A percentile compares a stretch with the other conserved stretches of the same genome.
These are phyloP conservation scores for Neonectria hederae DNA, from an alignment of 2,329 filamentous ascomycete genomes.

Conservation along the genomic window DNA sequence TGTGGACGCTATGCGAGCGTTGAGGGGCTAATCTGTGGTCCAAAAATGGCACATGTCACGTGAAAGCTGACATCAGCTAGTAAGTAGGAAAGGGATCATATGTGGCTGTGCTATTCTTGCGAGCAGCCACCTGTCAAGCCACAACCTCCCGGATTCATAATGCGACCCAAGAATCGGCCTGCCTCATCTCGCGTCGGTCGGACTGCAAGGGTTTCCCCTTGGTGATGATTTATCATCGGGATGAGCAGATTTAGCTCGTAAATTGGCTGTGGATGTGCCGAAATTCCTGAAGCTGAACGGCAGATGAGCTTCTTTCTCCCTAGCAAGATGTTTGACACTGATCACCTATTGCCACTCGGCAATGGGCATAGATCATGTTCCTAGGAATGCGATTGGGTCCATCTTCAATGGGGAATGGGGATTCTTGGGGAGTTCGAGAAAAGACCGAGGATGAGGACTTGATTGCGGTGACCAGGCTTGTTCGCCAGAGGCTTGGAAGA, in stretches of 20 bases:
- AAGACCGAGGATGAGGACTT: not conserved
- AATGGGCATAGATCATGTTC: not conserved
- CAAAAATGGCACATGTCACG: slow-evolving; percentile 45
- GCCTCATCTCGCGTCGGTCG: not conserved
- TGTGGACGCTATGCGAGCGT: slow-evolving; percentile 56
- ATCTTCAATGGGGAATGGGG: not conserved
- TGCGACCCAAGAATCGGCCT: not conserved
- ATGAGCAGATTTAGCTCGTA: not conserved
- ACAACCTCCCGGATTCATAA: slow-evolving; percentile 14
- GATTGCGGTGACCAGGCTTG: not conserved
- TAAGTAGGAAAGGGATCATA: too few species aligned
- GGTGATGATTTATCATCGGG: not conserved
- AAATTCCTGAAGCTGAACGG: not conserved
- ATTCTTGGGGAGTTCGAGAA: not conserved
- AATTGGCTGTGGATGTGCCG: not conserved
- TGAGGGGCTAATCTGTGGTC: slow-evolving; percentile 50
- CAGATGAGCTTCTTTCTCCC: not conserved
- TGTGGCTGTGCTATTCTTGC: slow-evolving; percentile 27
- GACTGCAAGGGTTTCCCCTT: not conserved
- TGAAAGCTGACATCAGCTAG: slow-evolving; percentile 46
- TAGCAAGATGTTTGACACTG: not conserved
- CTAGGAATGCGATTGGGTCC: not conserved
- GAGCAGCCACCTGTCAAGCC: slow-evolving; percentile 32
- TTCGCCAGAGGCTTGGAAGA: not conserved
- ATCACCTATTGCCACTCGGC: not conserved